Conservation (phyloP, 768 basidiomycete species). For the Cubamyces sp. region DNA sequence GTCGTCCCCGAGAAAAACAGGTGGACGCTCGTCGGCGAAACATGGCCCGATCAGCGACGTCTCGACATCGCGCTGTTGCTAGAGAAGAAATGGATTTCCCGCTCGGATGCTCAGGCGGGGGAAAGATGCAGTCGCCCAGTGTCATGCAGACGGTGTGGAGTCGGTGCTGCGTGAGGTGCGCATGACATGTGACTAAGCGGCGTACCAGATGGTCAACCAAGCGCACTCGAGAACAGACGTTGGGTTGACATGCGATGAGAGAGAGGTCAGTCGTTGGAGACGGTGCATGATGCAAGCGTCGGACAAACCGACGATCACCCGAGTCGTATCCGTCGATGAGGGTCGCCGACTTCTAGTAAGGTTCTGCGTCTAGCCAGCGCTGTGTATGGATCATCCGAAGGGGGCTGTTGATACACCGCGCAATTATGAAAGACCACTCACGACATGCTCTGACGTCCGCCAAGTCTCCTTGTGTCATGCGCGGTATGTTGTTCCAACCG, state of each 20-base stretch:
- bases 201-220: not conserved
- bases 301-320: constrained; percentile 15
- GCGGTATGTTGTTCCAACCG: constrained; percentile 4
- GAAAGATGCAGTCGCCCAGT: not conserved
- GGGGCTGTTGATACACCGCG: constrained; percentile 3
- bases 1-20: not conserved
- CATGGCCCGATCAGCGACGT: not conserved
- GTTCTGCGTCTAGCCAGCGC: not conserved
- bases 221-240: not conserved
- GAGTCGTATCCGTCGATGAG: constrained; percentile 8
- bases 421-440: constrained; percentile 1
- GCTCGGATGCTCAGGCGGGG: constrained; percentile 4
- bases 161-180: not conserved
- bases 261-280: not conserved
- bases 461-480: not conserved
- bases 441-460: not conserved
- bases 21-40: constrained; percentile 13
- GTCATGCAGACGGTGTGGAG: not conserved
- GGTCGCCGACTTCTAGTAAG: not conserved
- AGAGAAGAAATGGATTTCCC: constrained; percentile 2
- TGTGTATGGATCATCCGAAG: constrained; percentile 3
- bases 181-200: not conserved
- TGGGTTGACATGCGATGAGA: not conserved
- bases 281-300: not conserved
- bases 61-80: not conserved